Percentiles rank a stretch among this genome's conserved stretches.
phyloP scores from a whole-genome alignment of 768 basidiomycete genomes.

The Lepiota venenata region DNA sequence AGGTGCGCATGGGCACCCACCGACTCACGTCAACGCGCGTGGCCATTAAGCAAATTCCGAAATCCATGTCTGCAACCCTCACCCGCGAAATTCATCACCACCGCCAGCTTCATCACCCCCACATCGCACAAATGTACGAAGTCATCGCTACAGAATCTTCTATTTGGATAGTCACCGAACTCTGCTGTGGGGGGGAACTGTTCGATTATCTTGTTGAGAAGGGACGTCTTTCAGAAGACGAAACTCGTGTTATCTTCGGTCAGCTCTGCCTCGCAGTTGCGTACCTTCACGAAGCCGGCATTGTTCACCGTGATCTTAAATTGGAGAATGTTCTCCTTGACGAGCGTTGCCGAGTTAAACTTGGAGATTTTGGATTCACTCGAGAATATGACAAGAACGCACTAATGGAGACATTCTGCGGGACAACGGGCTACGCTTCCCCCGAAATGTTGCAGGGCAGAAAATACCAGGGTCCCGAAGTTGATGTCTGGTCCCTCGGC shows the following conservation, averaged over 20 bases:
- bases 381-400: conserved; percentile 79
- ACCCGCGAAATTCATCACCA: conserved; percentile 99
- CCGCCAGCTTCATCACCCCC: conserved; percentile 92
- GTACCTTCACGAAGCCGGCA: conserved; percentile 88
- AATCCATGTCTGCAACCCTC: conserved; percentile 84
- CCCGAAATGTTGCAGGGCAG: conserved; percentile 89
- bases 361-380: conserved; percentile 95
- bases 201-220: conserved; percentile 99
- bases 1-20: conserved; percentile 92
- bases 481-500: conserved; percentile 94
- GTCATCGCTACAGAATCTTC: conserved; percentile 94
- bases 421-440: conserved; percentile 90
- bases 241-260: conserved; percentile 89
- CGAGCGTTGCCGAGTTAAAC: conserved; percentile 86
- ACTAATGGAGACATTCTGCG: conserved; percentile 91
- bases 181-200: conserved; percentile 95
- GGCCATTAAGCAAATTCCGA: conserved; percentile 98
- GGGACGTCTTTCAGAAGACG: conserved; percentile 80
- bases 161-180: conserved; percentile 97
- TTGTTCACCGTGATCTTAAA: conserved; percentile 96
- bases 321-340: conserved; percentile 93
- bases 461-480: conserved; percentile 95
- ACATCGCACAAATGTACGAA: conserved; percentile 95
- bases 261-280: conserved; percentile 92
- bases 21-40: conserved; percentile 88